Evolutionary conservation across 805 yeast species (phyloP).

Genomic region (Yamadazyma akitaensis): DNA sequence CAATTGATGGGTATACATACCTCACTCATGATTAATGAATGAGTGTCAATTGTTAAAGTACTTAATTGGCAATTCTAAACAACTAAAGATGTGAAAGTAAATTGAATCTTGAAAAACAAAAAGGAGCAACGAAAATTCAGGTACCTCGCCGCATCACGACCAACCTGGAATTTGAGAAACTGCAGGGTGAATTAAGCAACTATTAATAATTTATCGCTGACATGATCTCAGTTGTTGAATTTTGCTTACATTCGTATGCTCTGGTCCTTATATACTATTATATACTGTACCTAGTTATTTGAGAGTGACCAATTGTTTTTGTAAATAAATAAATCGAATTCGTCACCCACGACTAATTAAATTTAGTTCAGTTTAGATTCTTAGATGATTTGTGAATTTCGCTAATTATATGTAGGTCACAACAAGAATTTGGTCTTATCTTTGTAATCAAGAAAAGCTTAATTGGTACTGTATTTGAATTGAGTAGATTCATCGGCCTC

Average conservation of each 20-base stretch:
- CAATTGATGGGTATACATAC: conserved; percentile 2
- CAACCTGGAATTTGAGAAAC: conserved; percentile 9
- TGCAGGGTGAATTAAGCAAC: conserved; percentile 1
- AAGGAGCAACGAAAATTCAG: conserved; percentile 12
- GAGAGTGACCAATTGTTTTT: background rate
- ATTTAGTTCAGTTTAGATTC: background rate
- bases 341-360: background rate
- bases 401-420: background rate
- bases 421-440: too few relatives aligned
- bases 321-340: too few relatives aligned
- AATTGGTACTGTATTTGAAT: too few relatives aligned
- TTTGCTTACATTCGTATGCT: too few relatives aligned
- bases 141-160: conserved; percentile 10
- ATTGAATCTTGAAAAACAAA: conserved; percentile 2
- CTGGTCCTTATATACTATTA: too few relatives aligned
- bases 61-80: background rate
- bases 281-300: too few relatives aligned
- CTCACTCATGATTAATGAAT: conserved; percentile 6
- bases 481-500: too few relatives aligned
- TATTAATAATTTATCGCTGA: background rate
- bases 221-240: background rate
- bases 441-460: too few relatives aligned
- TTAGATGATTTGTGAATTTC: background rate
- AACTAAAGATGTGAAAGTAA: background rate
- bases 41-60: background rate